A percentile compares a stretch with the other conserved stretches of the same genome.
These are phyloP conservation scores for Cystobasidium ongulense DNA, from an alignment of 768 basidiomycete genomes.

Conservation along the genomic window DNA sequence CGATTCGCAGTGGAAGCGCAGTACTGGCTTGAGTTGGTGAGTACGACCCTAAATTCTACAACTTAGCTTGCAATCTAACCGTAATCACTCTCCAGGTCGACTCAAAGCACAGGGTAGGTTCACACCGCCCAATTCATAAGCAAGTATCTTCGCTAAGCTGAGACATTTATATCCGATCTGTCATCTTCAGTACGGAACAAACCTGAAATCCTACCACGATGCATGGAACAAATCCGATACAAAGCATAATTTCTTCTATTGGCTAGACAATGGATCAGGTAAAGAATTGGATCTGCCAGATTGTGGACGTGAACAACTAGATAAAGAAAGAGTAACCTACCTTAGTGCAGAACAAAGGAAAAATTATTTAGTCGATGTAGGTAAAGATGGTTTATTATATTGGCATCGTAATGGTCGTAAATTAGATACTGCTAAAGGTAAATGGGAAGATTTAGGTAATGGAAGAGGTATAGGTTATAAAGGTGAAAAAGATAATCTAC, in stretches of 20 bases:
- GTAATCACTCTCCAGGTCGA: background rate
- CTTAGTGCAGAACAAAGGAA: constrained; percentile 45
- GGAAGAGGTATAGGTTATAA: constrained; percentile 45
- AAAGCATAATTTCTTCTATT: constrained; percentile 45
- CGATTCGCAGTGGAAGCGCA: constrained; percentile 35
- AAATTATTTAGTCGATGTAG: constrained; percentile 45
- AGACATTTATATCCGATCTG: background rate
- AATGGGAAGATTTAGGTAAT: constrained; percentile 37
- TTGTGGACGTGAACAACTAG: constrained; percentile 42
- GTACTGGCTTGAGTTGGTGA: constrained; percentile 38
- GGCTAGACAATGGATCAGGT: constrained; percentile 37
- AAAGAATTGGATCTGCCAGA: constrained; percentile 44
- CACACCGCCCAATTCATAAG: background rate
- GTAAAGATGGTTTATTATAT: constrained; percentile 39
- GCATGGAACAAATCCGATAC: constrained; percentile 46
- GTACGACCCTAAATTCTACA: too few relatives aligned
- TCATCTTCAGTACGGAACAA: constrained; percentile 34
- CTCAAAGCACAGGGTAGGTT: constrained; percentile 21
- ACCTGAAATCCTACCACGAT: constrained; percentile 34
- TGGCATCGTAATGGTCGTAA: constrained; percentile 37
- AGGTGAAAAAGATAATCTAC: constrained; percentile 39
- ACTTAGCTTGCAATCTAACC: background rate
- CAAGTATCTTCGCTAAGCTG: background rate
- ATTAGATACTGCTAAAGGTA: constrained; percentile 43
- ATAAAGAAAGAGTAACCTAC: constrained; percentile 35